A percentile compares a stretch with the other conserved stretches of the same genome.
Evolutionary conservation across 371 early-diverging fungal species (phyloP).

Genomic region (Gilbertella persicaria): DNA sequence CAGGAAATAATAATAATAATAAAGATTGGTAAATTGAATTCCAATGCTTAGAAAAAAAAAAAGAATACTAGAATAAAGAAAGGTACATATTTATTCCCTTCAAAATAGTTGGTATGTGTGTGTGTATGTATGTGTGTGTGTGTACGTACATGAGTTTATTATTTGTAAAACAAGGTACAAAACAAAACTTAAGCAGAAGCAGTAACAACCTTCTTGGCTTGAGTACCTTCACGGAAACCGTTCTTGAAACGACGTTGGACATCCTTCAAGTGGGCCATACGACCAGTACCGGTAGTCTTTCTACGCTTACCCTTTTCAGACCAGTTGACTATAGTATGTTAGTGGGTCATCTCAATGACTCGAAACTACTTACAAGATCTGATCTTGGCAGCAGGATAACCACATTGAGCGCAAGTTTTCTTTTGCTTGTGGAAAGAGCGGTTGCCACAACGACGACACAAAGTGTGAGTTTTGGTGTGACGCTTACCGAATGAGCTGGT

Average conservation of each 20-base stretch:
- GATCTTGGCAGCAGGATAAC: constrained; percentile 97
- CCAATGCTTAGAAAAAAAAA: too few relatives aligned
- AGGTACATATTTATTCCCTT: too few relatives aligned
- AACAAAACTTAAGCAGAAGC: constrained; percentile 37
- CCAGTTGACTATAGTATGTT: constrained; percentile 74
- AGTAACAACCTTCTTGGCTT: constrained; percentile 58
- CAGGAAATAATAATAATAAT: too few relatives aligned
- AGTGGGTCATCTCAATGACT: not conserved
- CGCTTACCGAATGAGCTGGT: constrained; percentile 99
- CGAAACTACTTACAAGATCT: constrained; percentile 88
- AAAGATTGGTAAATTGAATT: too few relatives aligned
- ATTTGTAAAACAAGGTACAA: too few relatives aligned
- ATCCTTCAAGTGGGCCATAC: constrained; percentile 94
- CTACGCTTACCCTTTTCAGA: constrained; percentile 94
- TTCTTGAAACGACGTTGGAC: constrained; percentile 93
- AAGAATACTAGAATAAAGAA: too few relatives aligned
- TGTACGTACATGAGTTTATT: too few relatives aligned
- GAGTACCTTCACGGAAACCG: constrained; percentile 89
- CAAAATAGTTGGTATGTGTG: too few relatives aligned
- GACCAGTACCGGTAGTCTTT: constrained; percentile 98
- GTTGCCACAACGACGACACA: constrained; percentile 98
- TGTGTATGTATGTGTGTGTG: too few relatives aligned
- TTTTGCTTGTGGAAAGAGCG: constrained; percentile 99
- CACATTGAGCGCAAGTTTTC: constrained; percentile 98
- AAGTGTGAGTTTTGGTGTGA: constrained; percentile 98